These are phyloP conservation scores for Aegle marmelos DNA, from an alignment of 345 rosid genomes.

Conservation along the genomic window DNA sequence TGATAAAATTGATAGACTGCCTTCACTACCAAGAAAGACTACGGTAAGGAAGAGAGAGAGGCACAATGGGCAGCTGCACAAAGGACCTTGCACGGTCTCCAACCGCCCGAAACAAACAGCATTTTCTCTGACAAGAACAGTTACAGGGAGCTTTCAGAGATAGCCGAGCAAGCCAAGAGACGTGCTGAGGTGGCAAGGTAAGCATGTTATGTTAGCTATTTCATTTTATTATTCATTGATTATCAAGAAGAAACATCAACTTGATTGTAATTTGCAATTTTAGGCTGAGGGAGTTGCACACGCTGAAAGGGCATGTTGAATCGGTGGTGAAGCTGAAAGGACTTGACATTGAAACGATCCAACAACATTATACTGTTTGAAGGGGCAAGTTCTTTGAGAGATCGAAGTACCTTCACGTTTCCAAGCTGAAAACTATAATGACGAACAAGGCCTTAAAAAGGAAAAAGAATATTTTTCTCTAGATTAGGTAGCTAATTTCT, in stretches of 20 bases:
- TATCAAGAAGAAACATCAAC: background rate
- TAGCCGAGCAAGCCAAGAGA: constrained; percentile 96
- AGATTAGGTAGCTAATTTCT: constrained; percentile 1
- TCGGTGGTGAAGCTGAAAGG: constrained; percentile 88
- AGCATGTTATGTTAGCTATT: constrained; percentile 4
- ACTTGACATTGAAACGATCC: constrained; percentile 76
- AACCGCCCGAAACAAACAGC: constrained; percentile 55
- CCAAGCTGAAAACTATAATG: constrained; percentile 4
- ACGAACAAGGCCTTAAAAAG: constrained; percentile 9
- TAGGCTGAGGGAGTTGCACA: constrained; percentile 76
- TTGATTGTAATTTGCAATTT: background rate
- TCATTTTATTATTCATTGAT: background rate
- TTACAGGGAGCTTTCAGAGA: constrained; percentile 88
- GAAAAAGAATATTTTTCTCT: background rate
- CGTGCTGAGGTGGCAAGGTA: constrained; percentile 97
- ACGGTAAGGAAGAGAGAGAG: constrained; percentile 88
- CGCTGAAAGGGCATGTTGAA: constrained; percentile 81
- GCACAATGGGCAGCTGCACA: constrained; percentile 97
- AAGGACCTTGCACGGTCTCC: constrained; percentile 92
- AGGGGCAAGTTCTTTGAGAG: background rate
- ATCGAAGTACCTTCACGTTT: background rate
- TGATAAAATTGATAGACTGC: constrained; percentile 52
- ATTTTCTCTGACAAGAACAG: constrained; percentile 55
- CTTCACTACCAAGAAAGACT: constrained; percentile 87
- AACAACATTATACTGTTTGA: constrained; percentile 76